phyloP scores from a whole-genome alignment of 257 asterid genomes.

The Plantago ovata region DNA sequence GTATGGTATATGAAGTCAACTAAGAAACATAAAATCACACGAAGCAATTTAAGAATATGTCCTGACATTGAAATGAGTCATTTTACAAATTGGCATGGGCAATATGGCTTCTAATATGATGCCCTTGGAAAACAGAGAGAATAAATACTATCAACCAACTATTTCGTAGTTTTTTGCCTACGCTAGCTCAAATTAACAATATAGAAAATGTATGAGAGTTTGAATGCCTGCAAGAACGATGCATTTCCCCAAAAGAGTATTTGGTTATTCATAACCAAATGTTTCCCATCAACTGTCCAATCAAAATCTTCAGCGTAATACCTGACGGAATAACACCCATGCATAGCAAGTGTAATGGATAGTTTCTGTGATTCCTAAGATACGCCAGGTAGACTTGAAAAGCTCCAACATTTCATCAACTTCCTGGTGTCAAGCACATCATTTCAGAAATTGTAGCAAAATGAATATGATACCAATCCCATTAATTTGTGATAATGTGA shows the following conservation, averaged over 20 bases:
- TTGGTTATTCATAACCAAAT: conserved; percentile 9
- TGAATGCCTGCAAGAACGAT: not conserved
- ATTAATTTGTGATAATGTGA: not conserved
- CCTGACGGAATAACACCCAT: conserved; percentile 97
- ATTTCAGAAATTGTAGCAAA: conserved; percentile 12
- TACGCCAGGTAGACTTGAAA: conserved; percentile 88
- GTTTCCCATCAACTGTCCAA: conserved; percentile 17
- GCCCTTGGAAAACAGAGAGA: not conserved
- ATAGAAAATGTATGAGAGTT: no score
- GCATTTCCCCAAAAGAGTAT: not conserved
- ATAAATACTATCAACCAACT: conserved; percentile 1
- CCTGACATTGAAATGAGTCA: not conserved
- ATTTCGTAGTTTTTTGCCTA: not conserved
- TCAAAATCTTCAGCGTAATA: conserved; percentile 29
- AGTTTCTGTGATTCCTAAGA: conserved; percentile 92
- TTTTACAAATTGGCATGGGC: not conserved
- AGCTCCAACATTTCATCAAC: conserved; percentile 99
- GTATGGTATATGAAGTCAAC: no score
- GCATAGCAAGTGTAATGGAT: conserved; percentile 89
- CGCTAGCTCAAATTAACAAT: conserved; percentile 5
- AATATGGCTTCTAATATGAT: not conserved
- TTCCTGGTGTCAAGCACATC: conserved; percentile 55
- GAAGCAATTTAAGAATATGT: not conserved
- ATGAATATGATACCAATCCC: conserved; percentile 9
- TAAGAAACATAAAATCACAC: no score